Percentiles rank a stretch among this genome's conserved stretches.
Evolutionary conservation across 2,329 filamentous ascomycete genomes (phyloP).

Genomic region (Claviceps humidiphila): DNA sequence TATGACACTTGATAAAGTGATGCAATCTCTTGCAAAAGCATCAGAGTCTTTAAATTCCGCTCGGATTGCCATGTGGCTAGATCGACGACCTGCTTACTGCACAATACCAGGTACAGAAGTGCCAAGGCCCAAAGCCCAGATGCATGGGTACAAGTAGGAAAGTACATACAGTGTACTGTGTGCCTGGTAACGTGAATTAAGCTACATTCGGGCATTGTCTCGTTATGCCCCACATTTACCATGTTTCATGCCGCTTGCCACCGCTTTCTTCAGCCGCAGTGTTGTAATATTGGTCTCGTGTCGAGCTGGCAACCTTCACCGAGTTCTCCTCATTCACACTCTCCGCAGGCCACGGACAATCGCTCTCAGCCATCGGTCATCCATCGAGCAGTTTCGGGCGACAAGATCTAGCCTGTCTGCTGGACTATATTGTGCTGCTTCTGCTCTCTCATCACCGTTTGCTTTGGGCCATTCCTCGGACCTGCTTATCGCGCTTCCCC

Average conservation of each 20-base stretch:
- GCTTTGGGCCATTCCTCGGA: background rate
- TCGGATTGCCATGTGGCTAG: no score
- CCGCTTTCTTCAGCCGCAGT: conserved; percentile 7
- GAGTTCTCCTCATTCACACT: conserved; percentile 3
- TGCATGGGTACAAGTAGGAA: no score
- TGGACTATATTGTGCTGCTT: background rate
- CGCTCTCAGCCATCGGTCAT: background rate
- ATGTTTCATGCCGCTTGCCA: conserved; percentile 6
- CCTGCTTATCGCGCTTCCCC: background rate
- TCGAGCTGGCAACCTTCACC: conserved; percentile 1
- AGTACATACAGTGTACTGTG: no score
- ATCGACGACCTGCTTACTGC: no score
- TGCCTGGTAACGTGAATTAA: background rate
- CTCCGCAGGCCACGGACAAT: background rate
- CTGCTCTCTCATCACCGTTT: background rate
- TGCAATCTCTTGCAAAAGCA: no score
- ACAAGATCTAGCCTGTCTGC: background rate
- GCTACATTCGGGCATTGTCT: background rate
- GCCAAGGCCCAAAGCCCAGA: no score
- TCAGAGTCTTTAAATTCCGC: no score
- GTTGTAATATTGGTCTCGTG: conserved; percentile 6
- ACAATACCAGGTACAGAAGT: no score
- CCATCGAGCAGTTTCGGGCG: background rate
- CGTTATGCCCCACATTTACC: background rate
- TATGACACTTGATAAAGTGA: no score